phyloP scores from a whole-genome alignment of 75 land plant species.

The Cunninghamia lanceolata region DNA sequence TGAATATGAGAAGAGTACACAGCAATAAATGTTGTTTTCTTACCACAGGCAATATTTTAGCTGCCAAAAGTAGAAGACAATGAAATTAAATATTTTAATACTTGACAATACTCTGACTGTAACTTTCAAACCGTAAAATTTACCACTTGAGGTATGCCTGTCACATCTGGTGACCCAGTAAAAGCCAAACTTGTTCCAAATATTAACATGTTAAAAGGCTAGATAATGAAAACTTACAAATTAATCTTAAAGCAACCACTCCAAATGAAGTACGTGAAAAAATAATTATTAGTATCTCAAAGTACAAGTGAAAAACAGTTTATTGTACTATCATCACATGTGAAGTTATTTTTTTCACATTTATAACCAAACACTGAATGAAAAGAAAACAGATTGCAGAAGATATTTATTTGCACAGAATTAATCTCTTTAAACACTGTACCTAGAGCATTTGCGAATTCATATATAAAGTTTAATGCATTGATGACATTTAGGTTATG shows the following conservation, averaged over 20 bases:
- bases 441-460: not conserved
- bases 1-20: slow-evolving; percentile 28
- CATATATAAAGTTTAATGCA: not conserved
- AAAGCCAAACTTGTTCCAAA: not conserved
- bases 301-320: not conserved
- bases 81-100: not conserved
- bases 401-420: not conserved
- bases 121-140: not conserved
- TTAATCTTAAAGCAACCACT: not conserved
- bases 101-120: not conserved
- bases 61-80: slow-evolving; percentile 3
- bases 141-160: not conserved
- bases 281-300: no score
- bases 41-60: slow-evolving; percentile 31
- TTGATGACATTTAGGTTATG: not conserved
- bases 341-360: not conserved
- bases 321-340: not conserved
- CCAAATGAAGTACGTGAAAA: not conserved
- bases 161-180: not conserved
- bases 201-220: not conserved
- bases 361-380: not conserved
- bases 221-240: not conserved
- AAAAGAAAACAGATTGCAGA: not conserved
- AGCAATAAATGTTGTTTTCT: slow-evolving; percentile 34
- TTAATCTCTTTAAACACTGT: not conserved